Evolutionary conservation across 129 eudicot species (phyloP).

Genomic region (Deinandra increscens): DNA sequence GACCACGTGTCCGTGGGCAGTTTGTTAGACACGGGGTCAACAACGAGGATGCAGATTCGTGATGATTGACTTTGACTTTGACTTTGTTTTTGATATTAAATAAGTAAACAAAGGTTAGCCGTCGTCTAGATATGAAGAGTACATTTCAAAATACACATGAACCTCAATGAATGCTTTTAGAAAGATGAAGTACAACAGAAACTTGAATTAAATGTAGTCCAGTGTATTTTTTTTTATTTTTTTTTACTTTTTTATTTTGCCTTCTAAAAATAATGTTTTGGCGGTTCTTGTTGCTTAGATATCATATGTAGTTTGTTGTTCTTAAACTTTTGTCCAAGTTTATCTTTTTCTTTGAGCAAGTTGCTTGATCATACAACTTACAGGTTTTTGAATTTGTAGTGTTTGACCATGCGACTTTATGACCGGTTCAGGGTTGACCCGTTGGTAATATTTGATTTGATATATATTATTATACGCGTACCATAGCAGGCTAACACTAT

Average conservation of each 20-base stretch:
- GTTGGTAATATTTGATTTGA: no score
- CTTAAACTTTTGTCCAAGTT: constrained; percentile 35
- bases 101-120: constrained; percentile 35
- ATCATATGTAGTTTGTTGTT: constrained; percentile 26
- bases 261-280: constrained; percentile 26
- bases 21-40: constrained; percentile 51
- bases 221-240: constrained; percentile 3
- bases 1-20: constrained; percentile 80
- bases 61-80: constrained; percentile 21
- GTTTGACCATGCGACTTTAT: background rate
- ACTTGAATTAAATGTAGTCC: constrained; percentile 14
- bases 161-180: constrained; percentile 25
- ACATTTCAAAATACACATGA: constrained; percentile 26
- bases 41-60: constrained; percentile 49
- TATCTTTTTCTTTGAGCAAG: constrained; percentile 21
- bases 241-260: constrained; percentile 2
- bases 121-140: constrained; percentile 34
- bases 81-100: constrained; percentile 21
- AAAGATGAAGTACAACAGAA: constrained; percentile 26
- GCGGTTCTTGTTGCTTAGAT: constrained; percentile 18
- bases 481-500: background rate
- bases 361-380: constrained; percentile 6
- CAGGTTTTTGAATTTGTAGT: background rate
- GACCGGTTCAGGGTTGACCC: background rate
- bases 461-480: no score